These are phyloP conservation scores for Colletotrichum nymphaeae DNA, from an alignment of 2,329 filamentous ascomycete species.

Conservation along the genomic window DNA sequence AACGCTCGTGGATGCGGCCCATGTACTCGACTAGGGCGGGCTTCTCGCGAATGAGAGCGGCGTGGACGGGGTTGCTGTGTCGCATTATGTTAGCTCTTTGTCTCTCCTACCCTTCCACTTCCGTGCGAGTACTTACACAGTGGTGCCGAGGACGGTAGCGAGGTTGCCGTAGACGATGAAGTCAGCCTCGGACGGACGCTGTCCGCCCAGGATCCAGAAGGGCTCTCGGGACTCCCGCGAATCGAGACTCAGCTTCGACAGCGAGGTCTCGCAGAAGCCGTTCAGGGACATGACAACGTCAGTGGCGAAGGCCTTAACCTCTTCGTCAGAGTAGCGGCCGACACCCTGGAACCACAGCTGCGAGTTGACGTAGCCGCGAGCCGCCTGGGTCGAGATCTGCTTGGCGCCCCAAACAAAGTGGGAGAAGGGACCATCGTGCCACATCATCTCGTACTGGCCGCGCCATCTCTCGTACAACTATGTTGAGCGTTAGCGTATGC, in stretches of 20 bases:
- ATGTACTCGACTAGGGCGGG: conserved; percentile 33
- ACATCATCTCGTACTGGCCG: conserved; percentile 36
- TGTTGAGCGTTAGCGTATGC: not conserved
- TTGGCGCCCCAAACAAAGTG: conserved; percentile 35
- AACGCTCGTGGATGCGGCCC: conserved; percentile 33
- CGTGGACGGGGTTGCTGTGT: conserved; percentile 31
- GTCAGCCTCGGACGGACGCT: conserved; percentile 39
- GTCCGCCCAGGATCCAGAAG: conserved; percentile 40
- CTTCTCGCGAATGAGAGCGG: conserved; percentile 34
- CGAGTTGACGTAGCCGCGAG: conserved; percentile 31
- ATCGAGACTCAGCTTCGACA: conserved; percentile 23
- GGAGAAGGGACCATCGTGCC: conserved; percentile 36
- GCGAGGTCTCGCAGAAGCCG: conserved; percentile 33
- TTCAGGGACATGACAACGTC: conserved; percentile 37
- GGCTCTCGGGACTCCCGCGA: conserved; percentile 28
- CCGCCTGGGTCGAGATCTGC: conserved; percentile 30
- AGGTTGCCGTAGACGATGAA: conserved; percentile 34
- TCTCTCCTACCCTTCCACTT: not conserved
- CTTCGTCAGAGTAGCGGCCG: conserved; percentile 35
- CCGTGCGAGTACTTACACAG: conserved; percentile 23
- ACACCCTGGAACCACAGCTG: conserved; percentile 40
- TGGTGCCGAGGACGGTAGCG: conserved; percentile 31
- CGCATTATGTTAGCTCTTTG: not conserved
- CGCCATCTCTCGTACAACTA: conserved; percentile 40
- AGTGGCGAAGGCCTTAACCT: conserved; percentile 35